Conservation (phyloP, 306 rosid species). For the peach (Prunus persica) region DNA sequence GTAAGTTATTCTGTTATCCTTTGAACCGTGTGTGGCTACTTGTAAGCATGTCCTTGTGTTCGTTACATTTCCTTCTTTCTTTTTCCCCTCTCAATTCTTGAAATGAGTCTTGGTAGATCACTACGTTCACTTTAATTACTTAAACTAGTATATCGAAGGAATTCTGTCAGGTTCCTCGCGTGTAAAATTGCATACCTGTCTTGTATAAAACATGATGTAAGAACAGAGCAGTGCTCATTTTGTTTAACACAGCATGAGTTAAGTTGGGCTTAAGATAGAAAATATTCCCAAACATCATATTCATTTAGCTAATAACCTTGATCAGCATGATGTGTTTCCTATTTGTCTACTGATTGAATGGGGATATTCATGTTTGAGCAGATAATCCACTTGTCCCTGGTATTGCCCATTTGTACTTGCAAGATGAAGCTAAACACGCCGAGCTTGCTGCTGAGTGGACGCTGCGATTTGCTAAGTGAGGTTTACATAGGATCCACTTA, state of each 20-base stretch:
- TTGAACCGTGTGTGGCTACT: not conserved
- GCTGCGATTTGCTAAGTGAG: constrained; percentile 79
- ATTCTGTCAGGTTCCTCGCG: not conserved
- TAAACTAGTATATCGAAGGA: not conserved
- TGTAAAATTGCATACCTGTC: not conserved
- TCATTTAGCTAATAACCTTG: not conserved
- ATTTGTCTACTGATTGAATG: constrained; percentile 7
- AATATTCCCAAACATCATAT: not conserved
- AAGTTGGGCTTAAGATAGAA: not conserved
- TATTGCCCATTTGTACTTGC: constrained; percentile 71
- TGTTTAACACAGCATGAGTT: not conserved
- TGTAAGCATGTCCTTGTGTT: not conserved
- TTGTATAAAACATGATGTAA: not conserved
- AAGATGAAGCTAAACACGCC: constrained; percentile 71
- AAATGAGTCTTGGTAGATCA: not conserved
- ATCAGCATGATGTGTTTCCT: not conserved
- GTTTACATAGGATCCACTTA: not conserved
- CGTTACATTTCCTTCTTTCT: not conserved
- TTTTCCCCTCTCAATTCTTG: not conserved
- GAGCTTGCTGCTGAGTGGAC: constrained; percentile 85
- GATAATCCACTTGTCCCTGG: constrained; percentile 70
- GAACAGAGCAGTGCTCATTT: not conserved
- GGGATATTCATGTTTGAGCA: constrained; percentile 27
- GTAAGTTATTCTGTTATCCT: constrained; percentile 46
- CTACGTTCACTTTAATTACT: not conserved